Conservation (phyloP, 768 basidiomycete species). For the Auricularia cornea region DNA sequence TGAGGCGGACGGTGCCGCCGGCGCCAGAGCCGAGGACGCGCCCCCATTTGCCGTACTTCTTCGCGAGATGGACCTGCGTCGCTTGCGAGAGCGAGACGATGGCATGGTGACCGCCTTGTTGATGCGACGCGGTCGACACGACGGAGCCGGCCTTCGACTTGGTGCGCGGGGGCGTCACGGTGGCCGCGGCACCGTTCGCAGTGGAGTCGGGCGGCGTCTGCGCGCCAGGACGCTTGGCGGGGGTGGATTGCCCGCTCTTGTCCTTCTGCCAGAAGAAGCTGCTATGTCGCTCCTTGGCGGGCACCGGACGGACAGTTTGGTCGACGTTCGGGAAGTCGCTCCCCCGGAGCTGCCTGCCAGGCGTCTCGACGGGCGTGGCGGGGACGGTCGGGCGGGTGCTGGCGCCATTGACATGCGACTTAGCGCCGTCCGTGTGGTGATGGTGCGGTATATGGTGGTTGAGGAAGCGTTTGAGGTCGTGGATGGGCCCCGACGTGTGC, state of each 20-base stretch:
- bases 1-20: slow-evolving; percentile 95
- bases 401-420: background rate
- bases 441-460: slow-evolving; percentile 79
- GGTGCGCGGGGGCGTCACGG: background rate
- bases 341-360: background rate
- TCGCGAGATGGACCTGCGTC: slow-evolving; percentile 85
- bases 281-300: background rate
- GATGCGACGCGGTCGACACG: slow-evolving; percentile 20
- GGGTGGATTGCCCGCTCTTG: background rate
- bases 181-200: background rate
- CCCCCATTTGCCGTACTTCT: slow-evolving; percentile 99
- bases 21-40: slow-evolving; percentile 91
- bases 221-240: background rate
- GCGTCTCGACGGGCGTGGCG: background rate
- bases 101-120: slow-evolving; percentile 25
- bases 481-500: slow-evolving; percentile 58
- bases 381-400: background rate
- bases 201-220: background rate
- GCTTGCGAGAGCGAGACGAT: slow-evolving; percentile 66
- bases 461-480: slow-evolving; percentile 92
- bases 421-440: slow-evolving; percentile 16
- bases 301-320: background rate
- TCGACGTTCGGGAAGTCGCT: background rate
- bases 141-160: slow-evolving; percentile 12
- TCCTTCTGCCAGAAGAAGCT: slow-evolving; percentile 1